Percentiles rank a stretch among this genome's conserved stretches.
Evolutionary conservation across 2,329 filamentous ascomycete species (phyloP).

Genomic region (Thermoascus crustaceus): DNA sequence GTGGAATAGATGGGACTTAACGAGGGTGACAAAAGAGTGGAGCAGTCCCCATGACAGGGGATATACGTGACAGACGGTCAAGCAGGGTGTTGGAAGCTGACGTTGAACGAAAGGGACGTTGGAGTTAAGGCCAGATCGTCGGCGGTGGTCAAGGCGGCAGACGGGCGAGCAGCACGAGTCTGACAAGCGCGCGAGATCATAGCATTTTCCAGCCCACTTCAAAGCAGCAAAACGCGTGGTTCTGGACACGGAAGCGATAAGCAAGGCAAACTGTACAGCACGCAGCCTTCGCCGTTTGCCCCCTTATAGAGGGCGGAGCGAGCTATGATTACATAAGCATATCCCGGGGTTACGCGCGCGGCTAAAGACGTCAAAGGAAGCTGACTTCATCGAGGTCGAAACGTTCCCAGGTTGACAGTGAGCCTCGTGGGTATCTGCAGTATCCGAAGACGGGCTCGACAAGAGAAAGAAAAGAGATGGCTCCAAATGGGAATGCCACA

Average conservation of each 20-base stretch:
- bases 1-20: constrained; percentile 18
- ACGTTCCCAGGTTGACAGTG: constrained; percentile 5
- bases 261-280: too few species aligned
- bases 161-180: neutral
- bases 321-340: too few species aligned
- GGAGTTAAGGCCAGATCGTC: constrained; percentile 31
- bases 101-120: constrained; percentile 22
- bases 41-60: constrained; percentile 29
- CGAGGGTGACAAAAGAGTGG: constrained; percentile 28
- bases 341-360: constrained; percentile 1
- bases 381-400: constrained; percentile 2
- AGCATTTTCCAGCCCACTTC: too few species aligned
- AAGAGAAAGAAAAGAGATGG: constrained; percentile 23
- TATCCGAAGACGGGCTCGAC: constrained; percentile 2
- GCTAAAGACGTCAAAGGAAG: constrained; percentile 1
- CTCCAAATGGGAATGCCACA: constrained; percentile 28
- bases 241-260: too few species aligned
- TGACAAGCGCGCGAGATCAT: neutral
- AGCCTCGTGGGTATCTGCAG: neutral
- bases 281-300: too few species aligned
- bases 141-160: constrained; percentile 9
- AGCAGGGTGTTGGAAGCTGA: too few species aligned
- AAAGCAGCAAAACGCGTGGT: too few species aligned
- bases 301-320: too few species aligned
- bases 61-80: too few species aligned